Base-by-base conservation (phyloP, 176 grass and related monocot genomes). In the Oropetium thomaeum region DNA sequence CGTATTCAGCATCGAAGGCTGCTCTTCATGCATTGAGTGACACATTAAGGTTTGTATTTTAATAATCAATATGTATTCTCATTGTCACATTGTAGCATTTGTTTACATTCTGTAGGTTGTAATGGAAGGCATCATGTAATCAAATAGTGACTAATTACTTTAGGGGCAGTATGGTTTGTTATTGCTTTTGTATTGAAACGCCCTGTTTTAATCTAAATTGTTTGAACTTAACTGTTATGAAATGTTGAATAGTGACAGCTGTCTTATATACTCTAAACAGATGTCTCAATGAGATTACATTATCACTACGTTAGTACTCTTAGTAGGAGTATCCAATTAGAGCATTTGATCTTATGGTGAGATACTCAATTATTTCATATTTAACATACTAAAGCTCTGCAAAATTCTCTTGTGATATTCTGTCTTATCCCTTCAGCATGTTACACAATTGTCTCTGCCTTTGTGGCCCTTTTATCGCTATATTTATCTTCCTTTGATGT, bases 1-100 rank as follows among this genome's bases (percentile, higher is more conserved):
- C 77, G 28, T 98, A 98, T 76, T 83, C 91, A n/a, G 88, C 95
- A 29, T 98, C 95, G 32, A 98, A 98, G 88, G 82, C 95, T 64
- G 91, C 88, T 42, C 70, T 98, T 65, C 95, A 98, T 79, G 95
- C 95, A 59, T 81, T 98, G 71, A 89, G 80, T 1, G 95, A 98
- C 59, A 84, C 91, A 19, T 59, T 98, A 51, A 97, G 94, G 94
- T 97, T 73, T 73, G 85, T 70, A 29, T 14, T 62, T 53, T 19
- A 57, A 48, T 9, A 45, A 48, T 25, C 44, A 47, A 5, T 43
- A 23, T 7, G 44, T 40, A 42, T 16, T 64, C 10, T 75, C 54
- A 62, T 5, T 38, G 14, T 54, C 19, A 11, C 10, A 47, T 23
- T 57, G 6, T 71, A 4, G 2, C 7, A 25, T 33, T 71, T 23